Base-by-base conservation (phyloP, 306 rosid genomes). In the Begonia loranthoides region DNA sequence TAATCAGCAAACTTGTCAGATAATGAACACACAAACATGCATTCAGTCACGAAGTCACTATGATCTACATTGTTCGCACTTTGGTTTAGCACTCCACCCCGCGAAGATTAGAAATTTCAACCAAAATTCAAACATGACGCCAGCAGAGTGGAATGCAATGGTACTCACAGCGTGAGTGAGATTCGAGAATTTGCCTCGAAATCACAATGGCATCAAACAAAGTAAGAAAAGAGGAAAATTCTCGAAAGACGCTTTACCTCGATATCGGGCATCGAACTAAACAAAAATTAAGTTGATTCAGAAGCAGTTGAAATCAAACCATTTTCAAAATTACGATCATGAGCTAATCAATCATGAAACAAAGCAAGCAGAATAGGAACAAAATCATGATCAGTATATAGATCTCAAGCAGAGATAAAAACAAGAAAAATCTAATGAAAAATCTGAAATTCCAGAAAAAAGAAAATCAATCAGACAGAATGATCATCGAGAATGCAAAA, bases 21-120 rank as follows among this genome's bases (percentile, higher is more conserved):
- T 47, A 28, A 39, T 9, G 6, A 49, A 38, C 6, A 59, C 16
- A 2, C 9, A 41, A 48, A 15, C 34, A 15, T 34, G 9, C 36
- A 47, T 14, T 8, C 47, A 38, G 34, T 36, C 41, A 34, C 16
- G 19, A 24, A 58, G 48, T 33, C 15, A 2, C 9, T 21, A 21
- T 8, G 17, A 33, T 11, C 14, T 3, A 33, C 13, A 3, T 7
- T 43, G 15, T 15, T 6, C 21, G 15, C 24, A 1, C 13, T 33
- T 62, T 50, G 47, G 17, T 22, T 22, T 9, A 40, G 34, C 7
- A 45, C 56, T 65, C 63, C 66, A 49, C 50, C 40, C 50, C 45
- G 9, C 56, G 10, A 49, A 55, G 12, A 55, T 24, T 16, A 39
- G 39, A 11, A 17, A 9, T 34, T 34, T 17, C 15, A 41, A 51